Base-by-base conservation (phyloP, 1,139 yeast genomes). In the Martiniozyma asiatica region DNA sequence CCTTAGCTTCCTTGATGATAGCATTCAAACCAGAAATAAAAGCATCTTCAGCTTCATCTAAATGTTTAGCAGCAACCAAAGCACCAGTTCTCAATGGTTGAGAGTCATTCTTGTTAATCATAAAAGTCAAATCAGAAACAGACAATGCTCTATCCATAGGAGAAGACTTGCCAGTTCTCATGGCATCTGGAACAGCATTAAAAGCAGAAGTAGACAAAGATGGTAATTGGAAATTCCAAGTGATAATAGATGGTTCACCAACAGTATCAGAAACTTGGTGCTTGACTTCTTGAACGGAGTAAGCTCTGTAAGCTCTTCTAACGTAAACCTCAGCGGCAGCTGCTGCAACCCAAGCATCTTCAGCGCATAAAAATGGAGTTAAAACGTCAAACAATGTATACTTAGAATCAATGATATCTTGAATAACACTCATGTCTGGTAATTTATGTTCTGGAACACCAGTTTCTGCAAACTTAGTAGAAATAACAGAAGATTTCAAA, bases 291-390 rank as follows among this genome's bases (percentile, higher is more conserved):
- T 84, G 80, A 41, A 89, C 75, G 24, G 85, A 78, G 59, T 92
- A 92, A 25, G 97, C 97, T 53, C 97, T 76, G 65, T 87, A 89
- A 30, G 97, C 94, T 55, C 98, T 80, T 58, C 98, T 79, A 36
- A 87, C 77, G 56, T 89, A 89, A 35, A 89, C 94, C 58, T 89
- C 97, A 29, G 94, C 84, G 25, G 98, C 97, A 22, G 98, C 97
- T 47, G 89, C 71, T 5, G 92, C 80, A 39, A 89, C 92, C 68
- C 84, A 81, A 31, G 81, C 81, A 50, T 92, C 97, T 14, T 67
- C 50, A 45, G 84, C 81, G 32, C 72, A 73, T 58, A 89, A 73
- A 59, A 92, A 89, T 60, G 84, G 96, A 22, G 93, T 69, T 53
- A 89, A 68, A 22, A 92, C 98, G 54, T 89, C 99, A 54, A 87